Evolutionary conservation across 441 rosid species (phyloP), one percentile per base, ranked within the genome.

Genomic region (Capsella rubella): DNA sequence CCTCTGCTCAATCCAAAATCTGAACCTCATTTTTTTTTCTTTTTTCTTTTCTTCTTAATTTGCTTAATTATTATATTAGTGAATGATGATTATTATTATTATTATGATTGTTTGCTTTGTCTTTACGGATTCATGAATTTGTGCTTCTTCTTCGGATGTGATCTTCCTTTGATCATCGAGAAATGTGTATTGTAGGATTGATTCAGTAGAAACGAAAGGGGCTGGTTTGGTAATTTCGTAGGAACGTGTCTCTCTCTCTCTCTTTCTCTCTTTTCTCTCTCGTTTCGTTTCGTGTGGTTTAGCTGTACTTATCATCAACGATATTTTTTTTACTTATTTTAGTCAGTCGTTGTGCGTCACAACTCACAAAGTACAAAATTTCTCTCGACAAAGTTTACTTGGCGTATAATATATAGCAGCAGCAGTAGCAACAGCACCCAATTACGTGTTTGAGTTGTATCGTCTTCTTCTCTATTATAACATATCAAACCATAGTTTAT

Each of bases 51-150:
- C 10, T 9, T 25, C 58, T 57, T 73, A 2, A 11, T 57, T 11
- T 1, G 45, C 11, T 14, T 27, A 69, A 31, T 32, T 6, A 58
- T 43, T 43, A 43, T 71, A 52, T 77, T 77, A 77, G 76, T 66
- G 68, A 57, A 77, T 58, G 69, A 65, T 70, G 46, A 69, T 54
- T 64, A 59, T 64, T 71, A 77, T 65, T 72, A 64, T 63, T 35
- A 69, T 54, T 64, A 58, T 70, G 25, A 21, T 21, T 21, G 25
- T 21, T 18, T 21, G 25, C 25, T 70, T 72, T 77, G 54, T 56
- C 46, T 57, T 71, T 64, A 76, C 61, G 29, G 40, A 64, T 71
- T 71, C 76, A 58, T 57, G 72, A 57, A 63, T 50, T 71, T 70
- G 25, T 21, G 74, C 75, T 29, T 71, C 25, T 32, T 8, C 15